Percentiles rank a stretch among this genome's conserved stretches.
Evolutionary conservation across 1,284 basidiomycete species (phyloP).

Genomic region (Leccinum ambiguum): DNA sequence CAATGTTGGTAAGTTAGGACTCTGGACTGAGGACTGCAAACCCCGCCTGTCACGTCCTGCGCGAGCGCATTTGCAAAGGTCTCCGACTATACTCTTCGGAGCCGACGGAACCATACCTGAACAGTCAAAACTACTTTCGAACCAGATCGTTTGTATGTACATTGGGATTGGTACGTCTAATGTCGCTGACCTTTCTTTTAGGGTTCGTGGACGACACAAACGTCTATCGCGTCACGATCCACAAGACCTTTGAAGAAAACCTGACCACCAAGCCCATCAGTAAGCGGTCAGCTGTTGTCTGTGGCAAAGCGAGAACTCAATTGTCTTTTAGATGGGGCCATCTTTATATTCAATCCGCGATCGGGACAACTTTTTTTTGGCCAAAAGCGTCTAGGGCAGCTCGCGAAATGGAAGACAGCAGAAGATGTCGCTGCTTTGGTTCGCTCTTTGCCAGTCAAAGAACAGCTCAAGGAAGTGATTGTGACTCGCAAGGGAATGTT

Average conservation of each 20-base stretch:
- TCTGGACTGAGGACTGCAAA: conserved; percentile 52
- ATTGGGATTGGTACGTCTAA: conserved; percentile 3
- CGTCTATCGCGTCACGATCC: conserved; percentile 99
- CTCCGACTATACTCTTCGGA: conserved; percentile 98
- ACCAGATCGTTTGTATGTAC: conserved; percentile 92
- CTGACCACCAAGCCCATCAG: conserved; percentile 99
- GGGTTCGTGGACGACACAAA: conserved; percentile 99
- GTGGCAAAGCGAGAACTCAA: conserved; percentile 5
- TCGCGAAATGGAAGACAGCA: conserved; percentile 99
- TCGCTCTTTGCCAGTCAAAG: conserved; percentile 96
- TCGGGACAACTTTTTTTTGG: conserved; percentile 98
- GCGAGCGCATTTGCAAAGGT: conserved; percentile 98
- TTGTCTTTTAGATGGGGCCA: conserved; percentile 76
- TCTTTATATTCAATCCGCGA: conserved; percentile 99
- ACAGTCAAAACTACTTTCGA: conserved; percentile 96
- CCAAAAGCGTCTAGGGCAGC: conserved; percentile 98
- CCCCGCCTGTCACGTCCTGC: conserved; percentile 96
- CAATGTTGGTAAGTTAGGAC: too few species aligned
- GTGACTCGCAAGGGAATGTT: conserved; percentile 99
- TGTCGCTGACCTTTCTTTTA: conserved; percentile 27
- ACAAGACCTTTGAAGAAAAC: conserved; percentile 99
- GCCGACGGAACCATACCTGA: conserved; percentile 98
- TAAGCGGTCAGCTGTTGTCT: conserved; percentile 34
- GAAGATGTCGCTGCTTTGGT: conserved; percentile 99
- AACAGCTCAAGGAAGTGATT: conserved; percentile 99